Percentiles rank a stretch among this genome's conserved stretches.
phyloP scores from a whole-genome alignment of 2,329 filamentous ascomycete species.

The Fusarium dimerum region DNA sequence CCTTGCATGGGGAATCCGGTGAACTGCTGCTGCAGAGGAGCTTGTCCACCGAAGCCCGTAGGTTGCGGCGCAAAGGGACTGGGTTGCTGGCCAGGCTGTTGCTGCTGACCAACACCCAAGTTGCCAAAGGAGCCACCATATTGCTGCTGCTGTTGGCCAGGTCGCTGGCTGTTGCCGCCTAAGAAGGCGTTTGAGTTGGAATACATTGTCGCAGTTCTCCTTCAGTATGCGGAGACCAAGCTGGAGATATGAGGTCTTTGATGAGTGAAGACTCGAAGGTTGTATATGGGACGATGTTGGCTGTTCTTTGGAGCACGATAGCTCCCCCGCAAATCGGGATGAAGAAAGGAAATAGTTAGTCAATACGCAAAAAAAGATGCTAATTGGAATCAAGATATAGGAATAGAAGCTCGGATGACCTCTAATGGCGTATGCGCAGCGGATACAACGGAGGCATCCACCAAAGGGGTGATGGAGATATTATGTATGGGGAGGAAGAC shows the following conservation, averaged over 20 bases:
- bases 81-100: conserved; percentile 50
- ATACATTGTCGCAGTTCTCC: conserved; percentile 64
- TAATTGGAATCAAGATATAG: not conserved
- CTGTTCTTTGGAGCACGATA: conserved; percentile 20
- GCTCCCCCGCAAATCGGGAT: conserved; percentile 2
- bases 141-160: conserved; percentile 55
- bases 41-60: conserved; percentile 57
- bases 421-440: not conserved
- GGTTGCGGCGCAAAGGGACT: conserved; percentile 59
- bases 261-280: too few relatives aligned
- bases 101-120: conserved; percentile 45
- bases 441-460: not conserved
- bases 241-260: too few relatives aligned
- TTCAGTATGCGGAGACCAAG: conserved; percentile 13
- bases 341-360: not conserved
- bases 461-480: not conserved
- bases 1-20: conserved; percentile 60
- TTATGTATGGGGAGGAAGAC: too few relatives aligned
- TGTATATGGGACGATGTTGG: too few relatives aligned
- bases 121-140: conserved; percentile 47
- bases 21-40: conserved; percentile 55
- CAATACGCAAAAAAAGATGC: conserved; percentile 1
- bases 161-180: conserved; percentile 74
- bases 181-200: conserved; percentile 85
- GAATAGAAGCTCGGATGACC: not conserved